Base-by-base conservation (phyloP, 768 basidiomycete genomes). In the Postia placenta region DNA sequence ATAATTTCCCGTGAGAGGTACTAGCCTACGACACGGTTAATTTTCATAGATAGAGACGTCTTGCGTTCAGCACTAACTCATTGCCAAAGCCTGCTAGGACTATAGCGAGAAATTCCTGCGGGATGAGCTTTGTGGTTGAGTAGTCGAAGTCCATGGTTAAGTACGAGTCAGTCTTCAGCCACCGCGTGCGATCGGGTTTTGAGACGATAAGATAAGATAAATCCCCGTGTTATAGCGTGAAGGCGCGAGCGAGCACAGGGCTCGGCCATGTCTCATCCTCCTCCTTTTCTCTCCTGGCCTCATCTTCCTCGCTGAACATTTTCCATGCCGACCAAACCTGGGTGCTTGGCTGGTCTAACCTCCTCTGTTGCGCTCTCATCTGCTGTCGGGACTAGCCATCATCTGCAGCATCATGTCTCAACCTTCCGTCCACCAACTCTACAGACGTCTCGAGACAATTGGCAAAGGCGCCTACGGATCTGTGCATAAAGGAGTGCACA, bases 381-480 rank as follows among this genome's bases (percentile, higher is more conserved):
- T 33, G 30, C 15, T 33, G 9, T 33, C 15, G 30, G 9, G 30
- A n/a, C n/a, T n/a, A n/a, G n/a, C n/a, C n/a, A n/a, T n/a, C n/a
- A n/a, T n/a, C 38, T 39, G 38, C 7, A 22, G 9, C 19, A 22
- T 22, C 42, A 72, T 70, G 69, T 62, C 74, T 44, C 79, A 81
- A 56, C 73, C 68, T 36, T 79, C 81, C 35, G 86, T 88, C 24
- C 87, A 87, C 67, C 80, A 87, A 59, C 79, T 91, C 56, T 91
- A 87, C 68, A 73, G 81, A 64, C 85, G 90, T 60, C 80, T 94
- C 36, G 91, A 95, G 67, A 86, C 90, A n/a, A 77, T 95, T 27
- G 94, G 95, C 26, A 93, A 92, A 67, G 95, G 94, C 53, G 89
- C 92, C 1, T 97, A 93, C 67, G 95, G 96, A 39, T 91, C 92